These are phyloP conservation scores for Diospyros lotus DNA, from an alignment of 148 eudicot species.

Conservation along the genomic window DNA sequence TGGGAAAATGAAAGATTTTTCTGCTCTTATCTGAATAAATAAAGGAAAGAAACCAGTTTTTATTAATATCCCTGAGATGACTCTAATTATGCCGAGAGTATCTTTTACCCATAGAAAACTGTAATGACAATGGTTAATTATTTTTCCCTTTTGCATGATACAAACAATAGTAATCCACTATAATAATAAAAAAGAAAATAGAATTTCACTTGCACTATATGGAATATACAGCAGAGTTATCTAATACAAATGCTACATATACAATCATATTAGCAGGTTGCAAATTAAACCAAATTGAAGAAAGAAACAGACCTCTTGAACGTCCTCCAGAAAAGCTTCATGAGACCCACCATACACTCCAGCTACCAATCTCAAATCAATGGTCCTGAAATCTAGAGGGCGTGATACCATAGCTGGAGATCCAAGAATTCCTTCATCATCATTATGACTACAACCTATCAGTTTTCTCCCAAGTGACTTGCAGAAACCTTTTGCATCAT, in stretches of 20 bases:
- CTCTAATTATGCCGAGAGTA: background rate
- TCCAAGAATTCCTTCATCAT: conserved; percentile 63
- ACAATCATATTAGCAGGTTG: background rate
- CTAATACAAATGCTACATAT: background rate
- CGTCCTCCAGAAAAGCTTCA: conserved; percentile 70
- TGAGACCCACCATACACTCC: conserved; percentile 65
- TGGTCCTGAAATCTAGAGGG: conserved; percentile 59
- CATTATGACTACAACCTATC: conserved; percentile 34
- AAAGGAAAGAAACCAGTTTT: background rate
- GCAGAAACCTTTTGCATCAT: conserved; percentile 43
- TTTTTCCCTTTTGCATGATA: background rate
- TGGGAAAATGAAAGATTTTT: no score
- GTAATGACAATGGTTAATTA: background rate
- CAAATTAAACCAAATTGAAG: background rate
- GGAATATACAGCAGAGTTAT: background rate
- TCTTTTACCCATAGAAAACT: background rate
- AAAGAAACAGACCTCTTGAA: conserved; percentile 50
- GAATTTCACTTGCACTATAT: background rate
- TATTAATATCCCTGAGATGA: background rate
- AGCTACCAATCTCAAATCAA: conserved; percentile 64
- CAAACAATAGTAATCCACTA: no score
- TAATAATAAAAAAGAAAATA: background rate
- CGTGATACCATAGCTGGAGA: conserved; percentile 60
- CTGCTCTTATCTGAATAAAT: background rate
- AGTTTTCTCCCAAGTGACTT: conserved; percentile 54